Evolutionary conservation across 306 rosid genomes (phyloP).

Genomic region (Rosa rugosa): DNA sequence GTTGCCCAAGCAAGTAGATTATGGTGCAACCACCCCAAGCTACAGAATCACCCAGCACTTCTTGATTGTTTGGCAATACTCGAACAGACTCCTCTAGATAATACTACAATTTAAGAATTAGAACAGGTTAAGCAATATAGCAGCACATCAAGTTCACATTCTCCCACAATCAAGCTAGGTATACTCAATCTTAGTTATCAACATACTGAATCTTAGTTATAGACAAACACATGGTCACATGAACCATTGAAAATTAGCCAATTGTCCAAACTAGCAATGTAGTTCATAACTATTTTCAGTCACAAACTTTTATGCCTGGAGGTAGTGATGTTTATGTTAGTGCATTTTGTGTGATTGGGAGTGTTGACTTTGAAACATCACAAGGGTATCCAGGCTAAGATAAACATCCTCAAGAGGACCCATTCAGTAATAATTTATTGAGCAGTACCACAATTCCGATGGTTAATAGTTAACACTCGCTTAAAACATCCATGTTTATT

Average conservation of each 20-base stretch:
- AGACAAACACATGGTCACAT: neutral
- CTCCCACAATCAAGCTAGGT: constrained; percentile 7
- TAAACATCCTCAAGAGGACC: neutral
- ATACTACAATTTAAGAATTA: constrained; percentile 55
- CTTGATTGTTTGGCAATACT: constrained; percentile 60
- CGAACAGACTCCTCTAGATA: constrained; percentile 81
- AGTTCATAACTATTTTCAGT: neutral
- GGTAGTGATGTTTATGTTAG: neutral
- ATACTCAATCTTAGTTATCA: neutral
- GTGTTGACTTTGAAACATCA: neutral
- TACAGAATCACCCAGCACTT: constrained; percentile 90
- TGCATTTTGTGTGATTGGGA: neutral
- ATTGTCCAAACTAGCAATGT: neutral
- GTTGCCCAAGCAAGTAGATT: constrained; percentile 95
- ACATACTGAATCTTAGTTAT: neutral
- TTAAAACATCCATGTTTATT: neutral
- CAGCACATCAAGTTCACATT: constrained; percentile 20
- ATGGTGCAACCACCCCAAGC: constrained; percentile 99
- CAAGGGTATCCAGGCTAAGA: neutral
- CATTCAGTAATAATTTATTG: neutral
- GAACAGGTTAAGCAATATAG: constrained; percentile 16
- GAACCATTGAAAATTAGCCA: neutral
- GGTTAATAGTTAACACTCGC: neutral
- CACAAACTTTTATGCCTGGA: neutral
- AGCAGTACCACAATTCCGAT: neutral